These are phyloP conservation scores for Pseudogymnoascus sp. DNA, from an alignment of 2,329 filamentous ascomycete species.

Conservation along the genomic window DNA sequence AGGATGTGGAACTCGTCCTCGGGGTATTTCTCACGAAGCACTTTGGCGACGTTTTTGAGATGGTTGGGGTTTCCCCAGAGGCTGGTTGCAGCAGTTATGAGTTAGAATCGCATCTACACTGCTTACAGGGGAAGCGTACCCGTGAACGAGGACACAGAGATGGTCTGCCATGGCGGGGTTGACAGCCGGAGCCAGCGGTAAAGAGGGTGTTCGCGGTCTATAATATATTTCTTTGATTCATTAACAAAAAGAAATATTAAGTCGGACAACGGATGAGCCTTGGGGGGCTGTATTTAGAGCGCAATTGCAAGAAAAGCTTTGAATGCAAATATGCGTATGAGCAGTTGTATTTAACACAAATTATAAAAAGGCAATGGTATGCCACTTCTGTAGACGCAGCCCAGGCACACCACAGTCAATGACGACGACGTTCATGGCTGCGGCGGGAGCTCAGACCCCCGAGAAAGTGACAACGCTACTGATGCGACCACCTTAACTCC, in stretches of 20 bases:
- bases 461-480: neutral
- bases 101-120: neutral
- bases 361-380: neutral
- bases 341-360: neutral
- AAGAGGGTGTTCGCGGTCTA: neutral
- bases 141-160: slow-evolving; percentile 69
- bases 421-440: slow-evolving; percentile 75
- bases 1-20: slow-evolving; percentile 61
- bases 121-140: slow-evolving; percentile 28
- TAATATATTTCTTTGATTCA: neutral
- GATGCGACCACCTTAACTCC: neutral
- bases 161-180: slow-evolving; percentile 45
- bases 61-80: slow-evolving; percentile 76
- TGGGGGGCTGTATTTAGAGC: neutral
- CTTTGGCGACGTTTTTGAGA: slow-evolving; percentile 58
- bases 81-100: slow-evolving; percentile 29
- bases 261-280: neutral
- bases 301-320: neutral
- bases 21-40: slow-evolving; percentile 52
- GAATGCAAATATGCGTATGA: neutral
- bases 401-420: slow-evolving; percentile 55
- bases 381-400: neutral
- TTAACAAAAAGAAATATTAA: neutral
- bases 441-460: slow-evolving; percentile 46
- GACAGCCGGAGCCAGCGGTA: neutral